Evolutionary conservation across 2,329 filamentous ascomycete species (phyloP).

Genomic region (Neoscytalidium dimidiatum): DNA sequence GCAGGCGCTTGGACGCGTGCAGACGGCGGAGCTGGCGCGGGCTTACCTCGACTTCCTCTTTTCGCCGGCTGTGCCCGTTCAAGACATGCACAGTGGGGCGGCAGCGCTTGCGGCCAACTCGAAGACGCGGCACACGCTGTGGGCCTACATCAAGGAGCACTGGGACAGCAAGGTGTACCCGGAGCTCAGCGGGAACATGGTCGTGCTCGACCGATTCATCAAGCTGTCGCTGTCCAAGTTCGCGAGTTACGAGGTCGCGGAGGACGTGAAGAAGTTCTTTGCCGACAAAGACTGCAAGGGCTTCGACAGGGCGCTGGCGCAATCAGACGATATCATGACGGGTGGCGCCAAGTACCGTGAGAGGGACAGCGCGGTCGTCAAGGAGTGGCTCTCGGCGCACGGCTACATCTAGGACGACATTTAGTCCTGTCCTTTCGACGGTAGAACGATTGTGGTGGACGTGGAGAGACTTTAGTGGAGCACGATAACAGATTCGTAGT

Average conservation of each 20-base stretch:
- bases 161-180: conserved; percentile 69
- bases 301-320: conserved; percentile 83
- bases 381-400: conserved; percentile 74
- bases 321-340: conserved; percentile 82
- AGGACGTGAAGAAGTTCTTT: conserved; percentile 86
- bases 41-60: conserved; percentile 73
- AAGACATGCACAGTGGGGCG: conserved; percentile 86
- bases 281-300: conserved; percentile 79
- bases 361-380: conserved; percentile 70
- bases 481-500: not conserved
- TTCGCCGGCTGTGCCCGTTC: conserved; percentile 79
- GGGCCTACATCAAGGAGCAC: conserved; percentile 82
- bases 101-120: conserved; percentile 71
- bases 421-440: not conserved
- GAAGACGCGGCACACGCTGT: conserved; percentile 71
- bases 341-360: conserved; percentile 80
- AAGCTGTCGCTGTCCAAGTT: conserved; percentile 78
- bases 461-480: conserved; percentile 18
- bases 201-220: conserved; percentile 87
- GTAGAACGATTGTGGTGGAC: not conserved
- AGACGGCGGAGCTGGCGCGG: conserved; percentile 67
- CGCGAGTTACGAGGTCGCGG: conserved; percentile 66
- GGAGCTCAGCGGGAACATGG: conserved; percentile 76
- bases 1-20: conserved; percentile 71
- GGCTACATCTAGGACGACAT: conserved; percentile 49